phyloP scores from a whole-genome alignment of 2,329 filamentous ascomycete genomes.

The Trichophyton mentagrophytes region DNA sequence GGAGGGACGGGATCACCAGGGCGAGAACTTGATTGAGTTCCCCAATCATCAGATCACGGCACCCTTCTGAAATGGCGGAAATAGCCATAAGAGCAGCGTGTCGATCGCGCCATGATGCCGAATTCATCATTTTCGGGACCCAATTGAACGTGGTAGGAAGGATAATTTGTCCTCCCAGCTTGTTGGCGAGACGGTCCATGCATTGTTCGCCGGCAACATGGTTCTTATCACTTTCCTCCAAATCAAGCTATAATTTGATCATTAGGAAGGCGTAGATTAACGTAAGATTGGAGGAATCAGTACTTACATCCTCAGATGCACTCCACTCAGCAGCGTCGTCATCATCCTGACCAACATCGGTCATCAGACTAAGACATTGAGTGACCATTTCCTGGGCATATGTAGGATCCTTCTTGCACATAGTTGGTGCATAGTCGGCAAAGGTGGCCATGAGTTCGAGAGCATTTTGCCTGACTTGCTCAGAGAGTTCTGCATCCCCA shows the following conservation, averaged over 20 bases:
- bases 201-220: conserved; percentile 96
- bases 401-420: conserved; percentile 87
- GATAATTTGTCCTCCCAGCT: conserved; percentile 86
- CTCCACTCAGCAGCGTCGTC: conserved; percentile 94
- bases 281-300: not conserved
- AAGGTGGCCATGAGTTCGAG: conserved; percentile 97
- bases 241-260: conserved; percentile 52
- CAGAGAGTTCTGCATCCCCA: conserved; percentile 86
- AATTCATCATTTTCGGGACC: conserved; percentile 96
- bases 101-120: conserved; percentile 83
- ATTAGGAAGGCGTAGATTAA: conserved; percentile 12
- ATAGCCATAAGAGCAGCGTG: conserved; percentile 98
- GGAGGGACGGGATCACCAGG: conserved; percentile 81
- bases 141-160: conserved; percentile 89
- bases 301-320: conserved; percentile 68
- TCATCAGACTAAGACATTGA: conserved; percentile 95
- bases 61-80: conserved; percentile 94
- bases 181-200: conserved; percentile 95
- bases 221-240: conserved; percentile 92
- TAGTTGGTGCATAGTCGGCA: conserved; percentile 81
- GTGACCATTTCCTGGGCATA: conserved; percentile 97
- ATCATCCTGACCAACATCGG: conserved; percentile 85
- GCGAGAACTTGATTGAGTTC: conserved; percentile 90
- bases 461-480: conserved; percentile 84
- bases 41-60: conserved; percentile 85